A percentile compares a stretch with the other conserved stretches of the same genome.
Evolutionary conservation across 139 green algal species (phyloP).

Genomic region (Chlamydomonas sphaeroides): DNA sequence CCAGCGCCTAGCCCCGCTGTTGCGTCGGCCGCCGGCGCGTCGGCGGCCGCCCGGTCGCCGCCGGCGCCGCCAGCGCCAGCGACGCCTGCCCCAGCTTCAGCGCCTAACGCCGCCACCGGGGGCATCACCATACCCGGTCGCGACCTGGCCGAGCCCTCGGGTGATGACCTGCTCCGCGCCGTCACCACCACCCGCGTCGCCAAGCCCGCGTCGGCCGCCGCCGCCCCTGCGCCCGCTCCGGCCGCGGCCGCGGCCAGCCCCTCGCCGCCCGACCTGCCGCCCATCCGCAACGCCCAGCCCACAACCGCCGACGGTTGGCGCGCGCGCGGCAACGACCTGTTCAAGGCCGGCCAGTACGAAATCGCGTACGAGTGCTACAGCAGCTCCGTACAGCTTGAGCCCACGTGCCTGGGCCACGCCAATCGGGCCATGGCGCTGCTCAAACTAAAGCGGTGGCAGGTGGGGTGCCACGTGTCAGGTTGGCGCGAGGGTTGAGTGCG

Average conservation of each 20-base stretch:
- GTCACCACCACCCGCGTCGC: slow-evolving; percentile 7
- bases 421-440: slow-evolving; percentile 80
- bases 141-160: too few relatives aligned
- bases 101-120: background rate
- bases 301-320: slow-evolving; percentile 65
- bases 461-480: background rate
- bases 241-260: background rate
- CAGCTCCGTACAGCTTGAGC: slow-evolving; percentile 55
- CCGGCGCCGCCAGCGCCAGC: background rate
- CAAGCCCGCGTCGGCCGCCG: background rate
- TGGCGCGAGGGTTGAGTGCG: background rate
- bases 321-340: slow-evolving; percentile 75
- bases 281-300: slow-evolving; percentile 41
- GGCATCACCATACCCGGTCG: too few relatives aligned
- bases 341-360: slow-evolving; percentile 65
- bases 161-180: slow-evolving; percentile 17
- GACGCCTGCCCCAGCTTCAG: background rate
- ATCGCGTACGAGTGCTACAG: slow-evolving; percentile 71
- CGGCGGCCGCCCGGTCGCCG: background rate
- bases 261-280: slow-evolving; percentile 13
- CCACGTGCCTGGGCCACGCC: slow-evolving; percentile 63
- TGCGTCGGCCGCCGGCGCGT: background rate
- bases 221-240: background rate
- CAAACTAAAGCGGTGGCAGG: slow-evolving; percentile 53
- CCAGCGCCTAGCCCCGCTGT: background rate